Base-by-base conservation (phyloP, 176 grass and related monocot genomes). In the Zoysia japonica region DNA sequence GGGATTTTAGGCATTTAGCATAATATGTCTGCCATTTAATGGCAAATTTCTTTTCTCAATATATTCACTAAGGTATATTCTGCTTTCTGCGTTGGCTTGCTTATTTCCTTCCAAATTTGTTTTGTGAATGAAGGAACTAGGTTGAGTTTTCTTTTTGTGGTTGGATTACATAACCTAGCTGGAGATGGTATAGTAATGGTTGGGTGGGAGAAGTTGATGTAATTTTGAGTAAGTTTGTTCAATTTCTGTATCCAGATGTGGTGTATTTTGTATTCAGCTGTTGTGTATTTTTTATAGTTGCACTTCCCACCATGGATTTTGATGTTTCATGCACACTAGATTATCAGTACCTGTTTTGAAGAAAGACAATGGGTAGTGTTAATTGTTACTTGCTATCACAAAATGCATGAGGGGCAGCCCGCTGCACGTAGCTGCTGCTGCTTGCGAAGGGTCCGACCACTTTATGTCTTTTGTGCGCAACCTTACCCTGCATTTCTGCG, bases 291-390 rank as follows among this genome's bases (percentile, higher is more conserved):
- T 57, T 5, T 19, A 57, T 83, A 38, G 7, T 56, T 53, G 46
- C 14, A 2, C 14, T 61, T 69, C 41, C 13, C 39, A 63, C 54
- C 15, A 11, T 70, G 42, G 20, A 35, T 53, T 51, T 80, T 56
- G 47, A 62, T 68, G 39, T 70, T 81, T 63, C 40, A 47, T 15
- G 60, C 28, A 72, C 40, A 5, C 49, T 35, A 47, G 10, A 46
- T 35, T 73, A 20, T 50, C 14, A 20, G 71, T 77, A 28, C 15
- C 72, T 76, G 13, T 44, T 35, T 63, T 54, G 8, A 39, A 64
- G 70, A 76, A 68, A 69, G 61, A 68, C 1, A 48, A 55, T 39
- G 13, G 56, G 56, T 71, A 70, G 56, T 56, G 35, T 63, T 77
- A 71, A n/a, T 17, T 65, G 42, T 36, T 66, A 4, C 47, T 52